Evolutionary conservation across 345 rosid genomes (phyloP), one percentile per base, ranked within the genome.

Genomic region (Zanthoxylum bungeanum): DNA sequence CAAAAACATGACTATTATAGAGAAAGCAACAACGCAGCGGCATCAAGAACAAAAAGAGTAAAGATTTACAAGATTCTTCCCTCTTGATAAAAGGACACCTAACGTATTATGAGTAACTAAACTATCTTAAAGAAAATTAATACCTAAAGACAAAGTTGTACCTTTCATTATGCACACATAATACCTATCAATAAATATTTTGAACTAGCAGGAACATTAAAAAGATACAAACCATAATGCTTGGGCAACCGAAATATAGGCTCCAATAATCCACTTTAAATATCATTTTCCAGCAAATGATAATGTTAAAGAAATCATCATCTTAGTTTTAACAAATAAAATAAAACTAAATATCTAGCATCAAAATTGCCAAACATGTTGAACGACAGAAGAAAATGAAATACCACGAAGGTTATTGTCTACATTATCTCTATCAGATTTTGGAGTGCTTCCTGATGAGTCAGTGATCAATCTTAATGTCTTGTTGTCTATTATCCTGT

Each of bases 401-500:
- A 25, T 81, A 94, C 98, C 99, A 11, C 91, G 96, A 76, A 89
- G 92, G 66, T 73, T 70, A 75, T 73, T 80, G 77, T 92, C 97
- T 34, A 81, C 21, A 62, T 39, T 42, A 22, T 80, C 97, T 81
- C 68, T 83, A 56, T 87, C 88, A 52, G 86, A 68, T 81, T 81
- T 87, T 66, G 91, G 87, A 66, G 92, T 84, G 72, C 86, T 82
- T 55, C 84, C 91, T 24, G 88, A 88, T 27, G 88, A 14, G 59
- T 87, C 96, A 39, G 96, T 88, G 68, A 95, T 92, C 86, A 95
- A 82, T 84, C 85, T 86, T 77, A 95, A 71, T 5, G 98, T 79
- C 84, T 78, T 91, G 83, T 88, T 91, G 79, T 95, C 98, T 75
- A 95, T 89, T 57, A 92, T 91, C 86, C 98, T 94, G 84, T 36